phyloP scores from a whole-genome alignment of 345 rosid genomes.

The Reutealis trisperma region DNA sequence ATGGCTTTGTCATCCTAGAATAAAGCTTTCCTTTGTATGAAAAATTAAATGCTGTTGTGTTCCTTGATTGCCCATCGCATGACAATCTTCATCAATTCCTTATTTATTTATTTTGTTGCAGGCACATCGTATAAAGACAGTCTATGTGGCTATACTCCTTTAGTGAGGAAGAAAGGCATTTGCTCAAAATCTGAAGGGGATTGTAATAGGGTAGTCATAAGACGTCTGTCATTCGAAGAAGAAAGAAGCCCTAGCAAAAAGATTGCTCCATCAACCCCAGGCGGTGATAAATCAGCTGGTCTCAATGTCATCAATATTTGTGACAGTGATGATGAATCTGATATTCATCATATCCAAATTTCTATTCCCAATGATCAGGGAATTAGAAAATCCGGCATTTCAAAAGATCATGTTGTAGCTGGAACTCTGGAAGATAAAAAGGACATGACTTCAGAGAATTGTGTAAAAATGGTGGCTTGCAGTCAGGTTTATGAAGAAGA shows the following conservation, averaged over 20 bases:
- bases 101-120: conserved; percentile 23
- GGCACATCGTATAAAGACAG: conserved; percentile 38
- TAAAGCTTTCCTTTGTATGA: background rate
- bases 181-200: conserved; percentile 15
- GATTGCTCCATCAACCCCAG: conserved; percentile 52
- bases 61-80: background rate
- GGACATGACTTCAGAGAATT: conserved; percentile 13
- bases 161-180: conserved; percentile 16
- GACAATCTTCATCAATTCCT: background rate
- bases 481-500: conserved; percentile 35
- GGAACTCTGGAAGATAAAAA: conserved; percentile 21
- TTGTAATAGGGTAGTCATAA: conserved; percentile 32
- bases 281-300: conserved; percentile 19
- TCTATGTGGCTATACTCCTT: conserved; percentile 1
- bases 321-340: conserved; percentile 54
- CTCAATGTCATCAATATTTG: conserved; percentile 40
- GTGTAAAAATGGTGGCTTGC: conserved; percentile 8
- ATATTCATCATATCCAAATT: background rate
- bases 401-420: conserved; percentile 10
- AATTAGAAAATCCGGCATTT: conserved; percentile 10
- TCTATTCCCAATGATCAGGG: conserved; percentile 6
- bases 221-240: conserved; percentile 48
- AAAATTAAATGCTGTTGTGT: background rate
- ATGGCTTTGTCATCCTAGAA: background rate
- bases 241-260: conserved; percentile 32